Evolutionary conservation across 2,329 filamentous ascomycete species (phyloP), one percentile per base, ranked within the genome.

Genomic region (Coniosporium tulheliwenetii): DNA sequence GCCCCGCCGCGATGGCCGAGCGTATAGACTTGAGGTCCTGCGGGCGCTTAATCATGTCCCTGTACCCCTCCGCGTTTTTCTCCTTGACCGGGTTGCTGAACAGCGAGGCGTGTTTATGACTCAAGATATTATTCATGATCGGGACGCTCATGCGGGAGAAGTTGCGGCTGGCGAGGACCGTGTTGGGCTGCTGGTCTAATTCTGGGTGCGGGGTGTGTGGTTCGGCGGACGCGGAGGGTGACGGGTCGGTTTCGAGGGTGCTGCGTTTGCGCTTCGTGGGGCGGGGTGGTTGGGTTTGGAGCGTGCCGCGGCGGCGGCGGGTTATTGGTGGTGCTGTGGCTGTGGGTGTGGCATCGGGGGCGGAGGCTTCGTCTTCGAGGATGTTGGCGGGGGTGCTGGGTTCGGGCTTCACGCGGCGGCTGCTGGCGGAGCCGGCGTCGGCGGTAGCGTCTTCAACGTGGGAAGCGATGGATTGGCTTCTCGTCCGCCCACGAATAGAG

Each of bases 21-120:
- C 63, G 62, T 44, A 72, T 71, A 2, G 61, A 60, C 40, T 70
- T 69, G 35, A 72, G 58, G 45, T 71, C 65, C 39, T 69, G 69
- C 8, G 68, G 67, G 15, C 65, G 62, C 44, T 64, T 63, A 50
- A 72, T 66, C 42, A 71, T 69, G 38, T 68, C 64, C 44, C 61
- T 61, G 49, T 72, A 72, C 12, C 68, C 67, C 41, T 65, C 63
- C 8, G 66, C 68, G 40, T 70, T 63, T 41, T 63, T 67, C 14
- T 67, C 63, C 29, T 62, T 62, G 10, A 72, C 66, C 1, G 67
- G 64, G 1, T 59, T 58, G 9, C 60, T 61, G 50, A 72, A 72
- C n/a, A 65, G 62, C 0, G 63, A 62, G 9, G 66, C 69, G 44
- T 71, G 63, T 48, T 70, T 70, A 53, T 72, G 67, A 10, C 63